These are phyloP conservation scores for Cryptococcus sp. DNA, from an alignment of 1,284 basidiomycete species.

Conservation along the genomic window DNA sequence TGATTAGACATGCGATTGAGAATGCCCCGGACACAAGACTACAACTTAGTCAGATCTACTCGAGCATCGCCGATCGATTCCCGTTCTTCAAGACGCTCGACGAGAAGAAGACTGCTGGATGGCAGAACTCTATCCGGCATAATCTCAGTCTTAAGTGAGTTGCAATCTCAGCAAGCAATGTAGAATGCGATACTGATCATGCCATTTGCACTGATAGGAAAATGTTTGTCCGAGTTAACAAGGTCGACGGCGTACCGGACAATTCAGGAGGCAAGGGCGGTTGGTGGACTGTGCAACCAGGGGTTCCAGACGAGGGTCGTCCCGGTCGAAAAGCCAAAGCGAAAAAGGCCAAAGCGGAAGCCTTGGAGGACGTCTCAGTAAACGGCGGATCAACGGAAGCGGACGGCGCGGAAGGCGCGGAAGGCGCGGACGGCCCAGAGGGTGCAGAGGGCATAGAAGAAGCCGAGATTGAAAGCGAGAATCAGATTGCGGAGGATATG, in stretches of 20 bases:
- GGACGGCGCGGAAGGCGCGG: neutral
- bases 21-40: conserved; percentile 43
- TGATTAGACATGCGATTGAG: conserved; percentile 54
- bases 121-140: conserved; percentile 54
- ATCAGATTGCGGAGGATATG: no score
- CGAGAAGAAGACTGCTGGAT: conserved; percentile 52
- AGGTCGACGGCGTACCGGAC: conserved; percentile 46
- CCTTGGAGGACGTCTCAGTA: neutral
- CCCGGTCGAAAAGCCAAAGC: conserved; percentile 51
- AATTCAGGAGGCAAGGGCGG: conserved; percentile 52
- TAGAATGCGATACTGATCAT: neutral
- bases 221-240: conserved; percentile 54
- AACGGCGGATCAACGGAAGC: neutral
- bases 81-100: conserved; percentile 54
- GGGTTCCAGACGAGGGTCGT: conserved; percentile 50
- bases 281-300: conserved; percentile 54
- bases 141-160: conserved; percentile 53
- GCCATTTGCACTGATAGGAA: conserved; percentile 35
- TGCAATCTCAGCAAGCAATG: neutral
- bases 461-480: no score
- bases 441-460: neutral
- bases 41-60: conserved; percentile 53
- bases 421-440: neutral
- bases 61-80: conserved; percentile 50
- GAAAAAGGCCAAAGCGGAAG: conserved; percentile 24